Conservation (phyloP, 805 yeast genomes). For the Metschnikowia baotianmanensis region DNA sequence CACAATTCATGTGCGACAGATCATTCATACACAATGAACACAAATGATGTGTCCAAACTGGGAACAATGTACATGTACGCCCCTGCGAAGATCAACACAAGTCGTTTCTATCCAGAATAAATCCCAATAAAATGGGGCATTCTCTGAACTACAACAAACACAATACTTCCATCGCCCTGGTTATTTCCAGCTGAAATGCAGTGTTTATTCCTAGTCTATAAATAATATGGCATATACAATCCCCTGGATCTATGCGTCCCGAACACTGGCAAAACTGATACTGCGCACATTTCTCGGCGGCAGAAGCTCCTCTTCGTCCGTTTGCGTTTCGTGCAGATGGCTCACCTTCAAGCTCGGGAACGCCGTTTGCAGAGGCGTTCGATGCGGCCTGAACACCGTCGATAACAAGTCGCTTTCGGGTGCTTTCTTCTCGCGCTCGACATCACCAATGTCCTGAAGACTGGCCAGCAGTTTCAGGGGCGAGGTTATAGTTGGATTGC, state of each 20-base stretch:
- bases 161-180: too few relatives aligned
- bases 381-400: not conserved
- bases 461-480: constrained; percentile 3
- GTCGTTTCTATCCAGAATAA: too few relatives aligned
- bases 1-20: too few relatives aligned
- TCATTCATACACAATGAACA: too few relatives aligned
- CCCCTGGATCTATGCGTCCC: constrained; percentile 10
- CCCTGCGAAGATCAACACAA: too few relatives aligned
- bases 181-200: too few relatives aligned
- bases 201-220: too few relatives aligned
- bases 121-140: too few relatives aligned
- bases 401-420: constrained; percentile 3
- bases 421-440: too few relatives aligned
- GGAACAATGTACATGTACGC: too few relatives aligned
- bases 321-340: not conserved
- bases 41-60: too few relatives aligned
- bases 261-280: constrained; percentile 18
- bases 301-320: not conserved
- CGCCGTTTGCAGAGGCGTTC: not conserved
- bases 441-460: not conserved
- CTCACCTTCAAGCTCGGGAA: constrained; percentile 4
- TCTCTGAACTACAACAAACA: too few relatives aligned
- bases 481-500: not conserved
- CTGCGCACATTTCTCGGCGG: constrained; percentile 14
- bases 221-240: not conserved